Evolutionary conservation across 768 basidiomycete species (phyloP).

Genomic region (Tricholoma terreum): DNA sequence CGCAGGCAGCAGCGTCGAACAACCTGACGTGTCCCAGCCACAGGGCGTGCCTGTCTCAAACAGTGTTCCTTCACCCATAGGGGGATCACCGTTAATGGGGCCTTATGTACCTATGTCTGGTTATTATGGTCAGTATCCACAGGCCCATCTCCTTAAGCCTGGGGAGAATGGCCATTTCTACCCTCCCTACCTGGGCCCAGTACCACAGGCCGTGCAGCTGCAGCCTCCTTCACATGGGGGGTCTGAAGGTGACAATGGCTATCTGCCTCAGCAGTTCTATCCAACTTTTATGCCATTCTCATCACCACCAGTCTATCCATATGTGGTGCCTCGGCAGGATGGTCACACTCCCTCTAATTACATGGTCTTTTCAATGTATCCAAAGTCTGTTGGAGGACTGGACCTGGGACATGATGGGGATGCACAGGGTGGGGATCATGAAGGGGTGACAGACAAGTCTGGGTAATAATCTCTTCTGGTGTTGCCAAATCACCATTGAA

Average conservation of each 20-base stretch:
- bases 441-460: slow-evolving; percentile 22
- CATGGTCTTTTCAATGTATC: slow-evolving; percentile 24
- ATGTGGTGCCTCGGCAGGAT: slow-evolving; percentile 28
- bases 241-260: slow-evolving; percentile 14
- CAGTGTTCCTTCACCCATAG: slow-evolving; percentile 37
- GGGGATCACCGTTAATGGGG: slow-evolving; percentile 44
- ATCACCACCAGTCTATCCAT: slow-evolving; percentile 18
- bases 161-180: slow-evolving; percentile 50
- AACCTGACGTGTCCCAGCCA: slow-evolving; percentile 34
- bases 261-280: slow-evolving; percentile 22
- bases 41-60: slow-evolving; percentile 41
- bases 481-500: slow-evolving; percentile 1
- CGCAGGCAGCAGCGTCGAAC: slow-evolving; percentile 55
- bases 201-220: slow-evolving; percentile 16
- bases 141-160: slow-evolving; percentile 46
- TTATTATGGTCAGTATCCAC: slow-evolving; percentile 55
- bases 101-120: slow-evolving; percentile 55
- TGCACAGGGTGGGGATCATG: slow-evolving; percentile 19
- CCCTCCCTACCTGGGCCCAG: slow-evolving; percentile 23
- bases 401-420: slow-evolving; percentile 15
- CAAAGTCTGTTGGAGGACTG: slow-evolving; percentile 14
- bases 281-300: slow-evolving; percentile 20
- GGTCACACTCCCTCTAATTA: slow-evolving; percentile 22
- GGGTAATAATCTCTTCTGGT: slow-evolving; percentile 10
- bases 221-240: slow-evolving; percentile 12